Conservation (phyloP, 163 green algal species). For the Trebouxiophyceae sp. region DNA sequence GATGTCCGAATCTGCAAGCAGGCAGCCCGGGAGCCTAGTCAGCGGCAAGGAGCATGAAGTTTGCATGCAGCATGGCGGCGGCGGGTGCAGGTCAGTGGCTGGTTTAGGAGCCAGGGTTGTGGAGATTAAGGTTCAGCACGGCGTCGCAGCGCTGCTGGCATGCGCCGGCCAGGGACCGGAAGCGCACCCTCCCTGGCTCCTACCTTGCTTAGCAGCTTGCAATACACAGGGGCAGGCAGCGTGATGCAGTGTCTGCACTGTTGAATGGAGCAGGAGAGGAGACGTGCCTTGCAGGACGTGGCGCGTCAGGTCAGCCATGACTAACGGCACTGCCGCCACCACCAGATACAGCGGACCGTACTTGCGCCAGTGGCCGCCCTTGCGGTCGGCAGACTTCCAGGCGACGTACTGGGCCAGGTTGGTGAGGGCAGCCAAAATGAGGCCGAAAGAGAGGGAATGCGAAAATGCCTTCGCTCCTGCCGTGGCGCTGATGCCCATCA, state of each 20-base stretch:
- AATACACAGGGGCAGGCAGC: no score
- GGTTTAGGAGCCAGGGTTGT: no score
- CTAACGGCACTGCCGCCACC: slow-evolving; percentile 32
- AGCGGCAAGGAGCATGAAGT: not conserved
- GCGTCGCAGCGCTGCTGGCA: no score
- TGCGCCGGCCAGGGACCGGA: no score
- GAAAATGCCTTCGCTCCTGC: slow-evolving; percentile 41
- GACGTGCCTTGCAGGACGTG: slow-evolving; percentile 47
- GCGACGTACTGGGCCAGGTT: slow-evolving; percentile 48
- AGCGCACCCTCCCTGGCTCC: no score
- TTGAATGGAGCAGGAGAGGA: no score
- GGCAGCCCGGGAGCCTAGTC: not conserved
- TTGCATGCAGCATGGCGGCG: no score
- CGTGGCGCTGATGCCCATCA: slow-evolving; percentile 39
- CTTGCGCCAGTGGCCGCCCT: slow-evolving; percentile 33
- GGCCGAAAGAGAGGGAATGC: slow-evolving; percentile 42
- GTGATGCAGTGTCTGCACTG: no score
- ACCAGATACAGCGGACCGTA: slow-evolving; percentile 41
- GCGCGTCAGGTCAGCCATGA: slow-evolving; percentile 46
- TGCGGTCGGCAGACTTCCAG: slow-evolving; percentile 22
- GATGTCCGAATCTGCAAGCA: slow-evolving; percentile 31
- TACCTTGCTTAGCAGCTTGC: no score
- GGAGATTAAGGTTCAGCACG: no score
- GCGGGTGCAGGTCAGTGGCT: no score
- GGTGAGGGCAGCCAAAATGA: slow-evolving; percentile 48